Evolutionary conservation across 2,329 filamentous ascomycete species (phyloP), one percentile per base, ranked within the genome.

Genomic region (Calonectria pseudoreteaudii): DNA sequence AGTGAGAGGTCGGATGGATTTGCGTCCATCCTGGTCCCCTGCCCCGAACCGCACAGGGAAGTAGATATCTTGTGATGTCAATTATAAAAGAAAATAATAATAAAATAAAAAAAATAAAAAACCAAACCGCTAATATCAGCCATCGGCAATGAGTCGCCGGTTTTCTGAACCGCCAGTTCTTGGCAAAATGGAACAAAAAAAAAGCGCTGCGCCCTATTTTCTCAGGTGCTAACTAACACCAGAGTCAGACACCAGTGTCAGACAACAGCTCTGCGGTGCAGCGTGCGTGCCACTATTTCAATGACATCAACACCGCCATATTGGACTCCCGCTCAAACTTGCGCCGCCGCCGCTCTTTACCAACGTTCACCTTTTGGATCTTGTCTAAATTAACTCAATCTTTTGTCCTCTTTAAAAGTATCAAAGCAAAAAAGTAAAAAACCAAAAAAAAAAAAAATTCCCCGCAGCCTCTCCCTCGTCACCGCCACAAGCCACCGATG

Each of bases 301-400:
- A 71, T 73, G 71, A 73, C 71, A 73, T 73, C 66, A 70, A 65
- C 52, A n/a, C 26, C 36, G 49, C 26, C 23, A 28, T 36, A 34
- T 58, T 47, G 58, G 66, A 73, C 70, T 73, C 62, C 67, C 64
- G 56, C 23, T 28, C 50, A 62, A 67, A 56, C 62, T 67, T 67
- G 56, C 44, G 31, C 44, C 18, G 31, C 49, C 31, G 13, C 41
- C 18, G 14, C 56, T 34, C 31, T 10, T 44, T n/a, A 14, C 34
- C 50, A 28, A 65, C 68, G 20, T 31, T 10, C n/a, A 4, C 18
- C 44, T 16, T n/a, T 16, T n/a, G 8, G 26, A 23, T 20, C 26
- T 16, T 20, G 30, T 16, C 36, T 7, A 30, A 49, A 44, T 41
- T 18, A 34, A 41, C 36, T 30, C 28, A n/a, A n/a, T 47, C 41